These are phyloP conservation scores for Coemansia asiatica DNA, from an alignment of 192 early-diverging fungal species.

Conservation along the genomic window DNA sequence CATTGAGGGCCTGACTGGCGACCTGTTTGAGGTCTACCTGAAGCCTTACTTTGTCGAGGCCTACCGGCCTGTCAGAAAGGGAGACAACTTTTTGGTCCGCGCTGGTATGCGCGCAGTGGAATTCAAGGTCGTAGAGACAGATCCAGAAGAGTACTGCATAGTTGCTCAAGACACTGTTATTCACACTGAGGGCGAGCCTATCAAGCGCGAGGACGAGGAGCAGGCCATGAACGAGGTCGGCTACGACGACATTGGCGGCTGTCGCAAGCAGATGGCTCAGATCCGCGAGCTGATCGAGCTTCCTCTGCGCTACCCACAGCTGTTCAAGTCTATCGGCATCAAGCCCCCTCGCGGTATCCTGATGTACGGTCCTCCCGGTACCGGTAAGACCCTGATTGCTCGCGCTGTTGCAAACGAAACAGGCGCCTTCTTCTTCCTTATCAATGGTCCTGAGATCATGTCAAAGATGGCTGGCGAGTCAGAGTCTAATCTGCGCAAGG, in stretches of 20 bases:
- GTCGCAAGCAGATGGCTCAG: slow-evolving; percentile 98
- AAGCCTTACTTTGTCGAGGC: slow-evolving; percentile 99
- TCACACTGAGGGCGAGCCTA: slow-evolving; percentile 97
- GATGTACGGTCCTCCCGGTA: slow-evolving; percentile 98
- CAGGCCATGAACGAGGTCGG: slow-evolving; percentile 88
- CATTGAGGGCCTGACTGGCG: slow-evolving; percentile 95
- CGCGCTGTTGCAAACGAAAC: slow-evolving; percentile 99
- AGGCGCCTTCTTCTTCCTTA: slow-evolving; percentile 98
- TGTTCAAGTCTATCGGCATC: slow-evolving; percentile 98
- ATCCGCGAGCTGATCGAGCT: slow-evolving; percentile 98
- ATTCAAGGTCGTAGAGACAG: slow-evolving; percentile 97
- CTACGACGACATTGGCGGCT: slow-evolving; percentile 98
- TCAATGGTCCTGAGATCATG: slow-evolving; percentile 99
- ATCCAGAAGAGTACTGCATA: slow-evolving; percentile 95
- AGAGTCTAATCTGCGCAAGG: slow-evolving; percentile 96
- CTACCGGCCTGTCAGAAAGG: slow-evolving; percentile 94
- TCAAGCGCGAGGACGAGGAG: slow-evolving; percentile 99
- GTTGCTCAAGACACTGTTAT: slow-evolving; percentile 98
- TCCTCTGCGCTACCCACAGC: slow-evolving; percentile 95
- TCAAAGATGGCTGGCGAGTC: slow-evolving; percentile 99
- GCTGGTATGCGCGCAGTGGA: slow-evolving; percentile 98
- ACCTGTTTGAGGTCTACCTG: slow-evolving; percentile 95
- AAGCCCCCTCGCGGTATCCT: slow-evolving; percentile 98
- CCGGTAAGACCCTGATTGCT: slow-evolving; percentile 98
- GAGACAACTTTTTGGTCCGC: slow-evolving; percentile 90